phyloP scores from a whole-genome alignment of 139 green algal genomes.

The Klebsormidium nitens region DNA sequence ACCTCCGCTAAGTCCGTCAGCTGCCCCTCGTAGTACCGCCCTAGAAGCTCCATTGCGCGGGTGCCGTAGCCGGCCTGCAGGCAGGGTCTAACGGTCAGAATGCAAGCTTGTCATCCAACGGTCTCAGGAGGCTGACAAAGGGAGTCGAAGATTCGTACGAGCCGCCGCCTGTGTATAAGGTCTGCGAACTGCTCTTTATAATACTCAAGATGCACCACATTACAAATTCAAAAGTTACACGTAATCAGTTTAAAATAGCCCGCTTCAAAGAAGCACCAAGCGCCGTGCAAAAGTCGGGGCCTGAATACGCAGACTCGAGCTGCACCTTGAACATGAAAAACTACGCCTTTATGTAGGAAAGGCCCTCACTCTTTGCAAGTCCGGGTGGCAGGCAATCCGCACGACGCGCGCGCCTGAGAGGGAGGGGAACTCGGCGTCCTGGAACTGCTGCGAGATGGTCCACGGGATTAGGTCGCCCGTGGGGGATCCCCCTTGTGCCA shows the following conservation, averaged over 20 bases:
- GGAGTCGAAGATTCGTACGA: too few species aligned
- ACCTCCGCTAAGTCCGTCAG: constrained; percentile 30
- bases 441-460: constrained; percentile 93
- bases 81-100: not conserved
- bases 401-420: constrained; percentile 89
- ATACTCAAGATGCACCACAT: too few species aligned
- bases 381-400: constrained; percentile 90
- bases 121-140: too few species aligned
- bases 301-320: too few species aligned
- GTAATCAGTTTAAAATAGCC: too few species aligned
- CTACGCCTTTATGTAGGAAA: not conserved
- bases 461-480: constrained; percentile 96
- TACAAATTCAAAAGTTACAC: too few species aligned
- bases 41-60: constrained; percentile 59
- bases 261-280: too few species aligned
- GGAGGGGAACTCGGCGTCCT: constrained; percentile 85
- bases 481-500: constrained; percentile 59
- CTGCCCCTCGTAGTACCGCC: constrained; percentile 54
- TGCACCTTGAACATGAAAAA: too few species aligned
- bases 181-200: too few species aligned
- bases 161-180: too few species aligned
- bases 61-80: constrained; percentile 76
- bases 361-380: constrained; percentile 48
- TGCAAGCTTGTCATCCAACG: too few species aligned
- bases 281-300: too few species aligned